Conservation (phyloP, 257 asterid species). For the Plantago elongata region DNA sequence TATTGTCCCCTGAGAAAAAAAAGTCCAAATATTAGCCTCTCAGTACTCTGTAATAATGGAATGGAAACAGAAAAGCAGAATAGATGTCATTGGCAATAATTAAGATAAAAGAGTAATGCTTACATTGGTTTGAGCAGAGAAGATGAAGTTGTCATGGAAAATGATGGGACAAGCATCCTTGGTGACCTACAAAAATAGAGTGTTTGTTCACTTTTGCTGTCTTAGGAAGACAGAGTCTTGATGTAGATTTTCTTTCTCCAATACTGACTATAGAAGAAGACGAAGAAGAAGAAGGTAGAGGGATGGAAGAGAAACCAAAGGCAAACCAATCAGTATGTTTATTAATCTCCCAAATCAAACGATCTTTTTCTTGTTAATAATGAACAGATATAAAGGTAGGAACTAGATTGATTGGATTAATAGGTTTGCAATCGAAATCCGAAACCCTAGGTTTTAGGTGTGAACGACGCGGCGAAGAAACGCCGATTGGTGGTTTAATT, state of each 20-base stretch:
- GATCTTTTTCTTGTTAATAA: too few relatives aligned
- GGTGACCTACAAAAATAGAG: conserved; percentile 74
- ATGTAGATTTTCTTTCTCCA: conserved; percentile 6
- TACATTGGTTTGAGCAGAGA: conserved; percentile 28
- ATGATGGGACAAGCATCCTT: conserved; percentile 84
- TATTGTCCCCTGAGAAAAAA: conserved; percentile 48
- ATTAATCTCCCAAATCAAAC: too few relatives aligned
- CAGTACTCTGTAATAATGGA: neutral
- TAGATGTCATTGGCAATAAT: too few relatives aligned
- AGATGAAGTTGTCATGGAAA: conserved; percentile 92
- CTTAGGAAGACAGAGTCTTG: conserved; percentile 33
- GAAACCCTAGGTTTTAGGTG: too few relatives aligned
- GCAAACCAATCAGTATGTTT: conserved; percentile 37
- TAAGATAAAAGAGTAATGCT: conserved; percentile 27
- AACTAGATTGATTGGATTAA: too few relatives aligned
- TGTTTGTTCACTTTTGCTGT: conserved; percentile 42
- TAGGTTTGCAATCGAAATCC: too few relatives aligned
- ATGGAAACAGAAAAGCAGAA: neutral
- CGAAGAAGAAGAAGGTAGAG: too few relatives aligned
- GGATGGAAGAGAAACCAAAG: conserved; percentile 14
- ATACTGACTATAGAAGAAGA: too few relatives aligned
- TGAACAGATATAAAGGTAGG: too few relatives aligned
- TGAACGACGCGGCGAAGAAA: too few relatives aligned
- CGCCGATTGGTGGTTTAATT: too few relatives aligned
- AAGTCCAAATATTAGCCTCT: too few relatives aligned